Base-by-base conservation (phyloP, 148 eudicot species). In the Pouteria glomerata region DNA sequence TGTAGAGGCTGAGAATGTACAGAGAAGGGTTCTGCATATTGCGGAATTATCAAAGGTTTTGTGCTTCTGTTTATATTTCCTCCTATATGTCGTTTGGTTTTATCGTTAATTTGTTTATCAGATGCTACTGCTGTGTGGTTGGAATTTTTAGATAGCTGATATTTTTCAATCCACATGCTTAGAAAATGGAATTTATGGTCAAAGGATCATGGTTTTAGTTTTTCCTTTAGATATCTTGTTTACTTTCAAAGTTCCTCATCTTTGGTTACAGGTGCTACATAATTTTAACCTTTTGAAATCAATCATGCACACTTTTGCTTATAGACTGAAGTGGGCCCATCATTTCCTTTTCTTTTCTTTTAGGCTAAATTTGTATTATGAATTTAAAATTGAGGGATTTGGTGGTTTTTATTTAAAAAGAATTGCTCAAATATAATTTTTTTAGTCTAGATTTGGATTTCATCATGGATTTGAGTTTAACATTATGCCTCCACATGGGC, bases 11-110 rank as follows among this genome's bases (percentile, higher is more conserved):
- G 89, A 85, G 77, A 80, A 73, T 63, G 56, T 85, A 66, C 93
- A 83, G 78, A 86, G 96, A 83, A 90, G 87, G 83, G 83, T 90
- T 74, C 70, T 95, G 78, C 94, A 92, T 66, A 78, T 83, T 59
- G 74, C 92, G 92, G 99, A 92, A 83, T 51, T 95, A 78, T 80
- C 90, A 66, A 95, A 95, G 97, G 99, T 95, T 70, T 35, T 77
- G 67, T 70, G 29, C 15, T 52, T 39, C 23, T 45, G 56, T 29
- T 53, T 69, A 35, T n/a, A 11, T 39, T 44, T 73, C 26, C 44
- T 16, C 30, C 39, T 30, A 6, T 37, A 18, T 53, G 30, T 29
- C 13, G 6, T 2, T 45, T n/a, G 5, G n/a, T 7, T 72, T 33
- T 44, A 59, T 72, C 24, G 1, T 23, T 27, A 53, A n/a, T 53